Base-by-base conservation (phyloP, 805 yeast genomes). In the Debaryomyces castellii region DNA sequence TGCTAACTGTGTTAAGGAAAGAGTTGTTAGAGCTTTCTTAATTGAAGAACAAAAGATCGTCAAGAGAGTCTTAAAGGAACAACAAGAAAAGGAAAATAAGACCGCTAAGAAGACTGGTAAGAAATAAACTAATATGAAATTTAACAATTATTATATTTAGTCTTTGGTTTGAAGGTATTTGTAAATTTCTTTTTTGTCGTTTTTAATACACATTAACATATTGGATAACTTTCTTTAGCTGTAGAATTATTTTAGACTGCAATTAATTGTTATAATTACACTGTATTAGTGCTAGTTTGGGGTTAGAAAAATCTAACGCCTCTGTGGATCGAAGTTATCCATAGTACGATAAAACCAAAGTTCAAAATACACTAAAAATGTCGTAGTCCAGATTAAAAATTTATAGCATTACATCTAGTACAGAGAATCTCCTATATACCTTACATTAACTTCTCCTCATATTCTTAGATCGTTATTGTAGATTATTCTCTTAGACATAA, bases 21-120 rank as follows among this genome's bases (percentile, higher is more conserved):
- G 97, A 86, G 85, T 94, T 67, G 92, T 92, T 75, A 92, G 99
- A 82, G 97, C 99, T 71, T 94, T 94, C 90, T 87, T 94, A 77
- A 89, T 94, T 63, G 99, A 95, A 83, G 99, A 94, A 83, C 98
- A 94, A 83, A 95, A 94, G 89, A 91, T 94, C 62, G 99, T 94
- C 74, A 95, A 94, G 91, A 90, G 95, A 81, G 97, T 94, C 69
- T 86, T 94, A 72, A 92, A 92, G 87, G 97, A 90, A 75, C 89
- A 88, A 78, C 86, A 90, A 70, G 90, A 83, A 66, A 87, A 89
- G 80, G 92, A 87, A 70, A 81, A 83, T 78, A 83, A 66, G 59
- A 60, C 73, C 55, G 60, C 67, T 50, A 30, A 30, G 20, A 43
- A 43, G 32, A 27, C 46, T 24, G 40, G 32, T 43, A 43, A 43